These are phyloP conservation scores for Neopestalotiopsis sp. DNA, from an alignment of 2,329 filamentous ascomycete genomes.

Conservation along the genomic window DNA sequence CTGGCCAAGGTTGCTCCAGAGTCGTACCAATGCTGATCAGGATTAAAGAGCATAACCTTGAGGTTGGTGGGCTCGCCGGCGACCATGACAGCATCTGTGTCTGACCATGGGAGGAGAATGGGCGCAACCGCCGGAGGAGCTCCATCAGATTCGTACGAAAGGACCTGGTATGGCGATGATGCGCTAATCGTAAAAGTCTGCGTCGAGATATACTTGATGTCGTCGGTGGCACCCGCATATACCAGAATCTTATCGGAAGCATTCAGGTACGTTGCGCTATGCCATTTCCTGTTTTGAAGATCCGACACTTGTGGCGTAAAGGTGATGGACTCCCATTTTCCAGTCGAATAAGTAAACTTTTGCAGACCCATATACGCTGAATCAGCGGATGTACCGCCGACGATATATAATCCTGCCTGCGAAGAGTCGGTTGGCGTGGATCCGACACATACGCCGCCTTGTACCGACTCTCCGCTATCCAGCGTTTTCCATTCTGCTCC, in stretches of 20 bases:
- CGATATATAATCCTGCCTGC: slow-evolving; percentile 73
- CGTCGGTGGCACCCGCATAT: slow-evolving; percentile 76
- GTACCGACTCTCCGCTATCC: slow-evolving; percentile 70
- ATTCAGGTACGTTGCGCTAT: slow-evolving; percentile 77
- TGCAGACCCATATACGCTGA: slow-evolving; percentile 76
- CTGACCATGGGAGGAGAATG: slow-evolving; percentile 76
- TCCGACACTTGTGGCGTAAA: slow-evolving; percentile 46
- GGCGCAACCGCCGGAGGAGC: slow-evolving; percentile 71
- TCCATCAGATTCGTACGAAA: slow-evolving; percentile 57
- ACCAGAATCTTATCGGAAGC: slow-evolving; percentile 75
- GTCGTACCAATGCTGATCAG: slow-evolving; percentile 67
- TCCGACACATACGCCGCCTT: slow-evolving; percentile 78
- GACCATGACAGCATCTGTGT: slow-evolving; percentile 72
- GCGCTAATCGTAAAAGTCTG: slow-evolving; percentile 78
- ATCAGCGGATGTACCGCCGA: slow-evolving; percentile 70
- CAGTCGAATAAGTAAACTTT: slow-evolving; percentile 60
- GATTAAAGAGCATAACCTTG: slow-evolving; percentile 74
- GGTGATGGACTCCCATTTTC: slow-evolving; percentile 55
- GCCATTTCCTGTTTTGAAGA: slow-evolving; percentile 72
- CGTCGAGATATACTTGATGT: slow-evolving; percentile 61
- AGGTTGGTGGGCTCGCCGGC: slow-evolving; percentile 72
- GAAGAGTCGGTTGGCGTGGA: slow-evolving; percentile 64
- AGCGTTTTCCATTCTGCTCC: slow-evolving; percentile 76
- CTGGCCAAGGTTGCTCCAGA: slow-evolving; percentile 67
- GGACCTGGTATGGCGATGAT: slow-evolving; percentile 66